Evolutionary conservation across 192 early-diverging fungal genomes (phyloP).

Genomic region (Paraglomus occultum): DNA sequence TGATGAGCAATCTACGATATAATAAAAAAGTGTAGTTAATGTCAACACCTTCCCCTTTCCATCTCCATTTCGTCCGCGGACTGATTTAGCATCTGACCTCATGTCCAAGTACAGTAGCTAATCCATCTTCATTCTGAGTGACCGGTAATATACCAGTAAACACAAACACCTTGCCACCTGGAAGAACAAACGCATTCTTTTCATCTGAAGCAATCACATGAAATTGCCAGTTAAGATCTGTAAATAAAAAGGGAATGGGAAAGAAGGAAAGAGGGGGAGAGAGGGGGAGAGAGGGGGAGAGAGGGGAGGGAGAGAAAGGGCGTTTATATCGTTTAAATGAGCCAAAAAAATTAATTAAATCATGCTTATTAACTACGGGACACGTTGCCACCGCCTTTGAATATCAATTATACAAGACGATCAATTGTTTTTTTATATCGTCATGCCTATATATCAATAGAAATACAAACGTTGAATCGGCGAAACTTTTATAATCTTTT

Average conservation of each 20-base stretch:
- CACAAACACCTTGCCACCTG: conserved; percentile 96
- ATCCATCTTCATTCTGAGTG: conserved; percentile 73
- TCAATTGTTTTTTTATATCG: too few species aligned
- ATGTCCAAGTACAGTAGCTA: conserved; percentile 93
- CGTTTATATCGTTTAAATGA: too few species aligned
- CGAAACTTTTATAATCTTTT: conserved; percentile 64
- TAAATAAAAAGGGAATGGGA: too few species aligned
- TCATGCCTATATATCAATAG: neutral
- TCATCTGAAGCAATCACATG: conserved; percentile 81
- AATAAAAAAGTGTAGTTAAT: neutral
- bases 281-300: too few species aligned
- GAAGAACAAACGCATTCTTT: conserved; percentile 92
- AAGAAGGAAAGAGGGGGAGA: neutral
- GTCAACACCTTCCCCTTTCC: too few species aligned
- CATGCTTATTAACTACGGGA: too few species aligned
- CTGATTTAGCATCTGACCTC: conserved; percentile 45
- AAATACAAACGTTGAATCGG: conserved; percentile 52
- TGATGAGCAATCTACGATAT: conserved; percentile 73
- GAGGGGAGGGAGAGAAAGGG: too few species aligned
- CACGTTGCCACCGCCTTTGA: too few species aligned
- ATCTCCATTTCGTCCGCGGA: too few species aligned
- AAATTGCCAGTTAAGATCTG: conserved; percentile 84
- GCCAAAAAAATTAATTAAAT: too few species aligned
- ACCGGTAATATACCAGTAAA: conserved; percentile 92
- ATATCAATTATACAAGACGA: too few species aligned